Evolutionary conservation across 2,329 filamentous ascomycete genomes (phyloP).

Genomic region (Chrysosporium queenslandicum): DNA sequence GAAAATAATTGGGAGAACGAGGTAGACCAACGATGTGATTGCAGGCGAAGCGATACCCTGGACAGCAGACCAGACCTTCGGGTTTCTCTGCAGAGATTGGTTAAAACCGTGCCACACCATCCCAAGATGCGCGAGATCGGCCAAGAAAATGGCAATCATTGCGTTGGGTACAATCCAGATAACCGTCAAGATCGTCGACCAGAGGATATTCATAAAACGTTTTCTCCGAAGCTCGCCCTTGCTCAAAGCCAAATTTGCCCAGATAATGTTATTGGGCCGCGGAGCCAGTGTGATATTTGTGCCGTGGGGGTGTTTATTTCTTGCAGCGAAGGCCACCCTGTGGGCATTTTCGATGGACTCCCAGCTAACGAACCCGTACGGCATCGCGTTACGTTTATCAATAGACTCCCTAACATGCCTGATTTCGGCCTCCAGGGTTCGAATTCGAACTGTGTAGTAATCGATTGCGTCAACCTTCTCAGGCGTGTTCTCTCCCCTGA

Average conservation of each 20-base stretch:
- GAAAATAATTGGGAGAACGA: conserved; percentile 83
- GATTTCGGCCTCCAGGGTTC: conserved; percentile 70
- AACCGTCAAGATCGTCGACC: conserved; percentile 69
- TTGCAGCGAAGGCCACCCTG: conserved; percentile 68
- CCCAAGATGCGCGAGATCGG: conserved; percentile 73
- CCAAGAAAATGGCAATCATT: conserved; percentile 84
- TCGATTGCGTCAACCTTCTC: conserved; percentile 80
- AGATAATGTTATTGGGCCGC: conserved; percentile 83
- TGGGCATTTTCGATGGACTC: conserved; percentile 81
- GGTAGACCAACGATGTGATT: conserved; percentile 75
- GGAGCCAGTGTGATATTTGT: conserved; percentile 71
- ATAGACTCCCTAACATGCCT: conserved; percentile 70
- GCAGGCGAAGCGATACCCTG: conserved; percentile 88
- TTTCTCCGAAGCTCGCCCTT: conserved; percentile 60
- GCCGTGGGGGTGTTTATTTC: conserved; percentile 69
- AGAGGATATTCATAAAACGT: conserved; percentile 68
- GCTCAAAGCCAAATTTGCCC: conserved; percentile 77
- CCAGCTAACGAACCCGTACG: conserved; percentile 92
- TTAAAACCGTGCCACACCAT: conserved; percentile 69
- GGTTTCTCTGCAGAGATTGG: conserved; percentile 51
- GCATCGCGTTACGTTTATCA: conserved; percentile 77
- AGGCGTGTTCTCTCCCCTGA: conserved; percentile 57
- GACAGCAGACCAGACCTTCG: conserved; percentile 67
- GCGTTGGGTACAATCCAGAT: conserved; percentile 89
- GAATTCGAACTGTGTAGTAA: conserved; percentile 78